A percentile compares a stretch with the other conserved stretches of the same genome.
Conservation (phyloP, 139 green algal genomes). For the Closterium sp. region DNA sequence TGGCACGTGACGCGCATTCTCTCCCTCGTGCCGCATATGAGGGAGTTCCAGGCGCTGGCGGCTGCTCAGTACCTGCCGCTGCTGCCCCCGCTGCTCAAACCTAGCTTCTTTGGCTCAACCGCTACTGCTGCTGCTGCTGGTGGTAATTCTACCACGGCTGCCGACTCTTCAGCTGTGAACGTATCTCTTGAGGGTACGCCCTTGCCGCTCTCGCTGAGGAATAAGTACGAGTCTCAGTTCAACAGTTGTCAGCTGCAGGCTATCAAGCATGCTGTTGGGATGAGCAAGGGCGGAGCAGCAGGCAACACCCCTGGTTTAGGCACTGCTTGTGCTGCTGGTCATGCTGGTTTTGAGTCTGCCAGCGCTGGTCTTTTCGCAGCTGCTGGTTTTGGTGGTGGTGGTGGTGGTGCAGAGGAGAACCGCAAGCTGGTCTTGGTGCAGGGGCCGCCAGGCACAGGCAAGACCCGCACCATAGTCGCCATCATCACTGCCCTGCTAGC, state of each 20-base stretch:
- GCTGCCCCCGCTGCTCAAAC: constrained; percentile 1
- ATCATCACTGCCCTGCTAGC: constrained; percentile 47
- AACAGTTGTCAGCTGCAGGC: not conserved
- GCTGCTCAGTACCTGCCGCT: not conserved
- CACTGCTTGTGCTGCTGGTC: not conserved
- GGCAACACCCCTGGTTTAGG: not conserved
- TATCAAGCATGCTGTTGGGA: not conserved
- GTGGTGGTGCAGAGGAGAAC: not conserved
- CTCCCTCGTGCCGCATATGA: constrained; percentile 30
- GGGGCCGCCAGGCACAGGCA: constrained; percentile 34
- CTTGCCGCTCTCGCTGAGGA: not conserved
- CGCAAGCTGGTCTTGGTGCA: not conserved
- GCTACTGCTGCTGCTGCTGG: not conserved
- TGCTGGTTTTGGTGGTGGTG: not conserved
- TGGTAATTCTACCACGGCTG: not conserved
- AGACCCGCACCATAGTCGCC: constrained; percentile 47
- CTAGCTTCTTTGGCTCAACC: not conserved
- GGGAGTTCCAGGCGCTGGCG: constrained; percentile 48
- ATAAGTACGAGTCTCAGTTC: not conserved
- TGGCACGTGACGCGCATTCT: constrained; percentile 36
- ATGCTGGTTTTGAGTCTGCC: not conserved
- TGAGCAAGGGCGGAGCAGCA: not conserved
- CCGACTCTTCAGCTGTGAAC: not conserved
- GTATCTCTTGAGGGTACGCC: not conserved
- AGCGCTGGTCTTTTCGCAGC: not conserved